Evolutionary conservation across 176 grass and related monocot species (phyloP).

Genomic region (Puya raimondii): DNA sequence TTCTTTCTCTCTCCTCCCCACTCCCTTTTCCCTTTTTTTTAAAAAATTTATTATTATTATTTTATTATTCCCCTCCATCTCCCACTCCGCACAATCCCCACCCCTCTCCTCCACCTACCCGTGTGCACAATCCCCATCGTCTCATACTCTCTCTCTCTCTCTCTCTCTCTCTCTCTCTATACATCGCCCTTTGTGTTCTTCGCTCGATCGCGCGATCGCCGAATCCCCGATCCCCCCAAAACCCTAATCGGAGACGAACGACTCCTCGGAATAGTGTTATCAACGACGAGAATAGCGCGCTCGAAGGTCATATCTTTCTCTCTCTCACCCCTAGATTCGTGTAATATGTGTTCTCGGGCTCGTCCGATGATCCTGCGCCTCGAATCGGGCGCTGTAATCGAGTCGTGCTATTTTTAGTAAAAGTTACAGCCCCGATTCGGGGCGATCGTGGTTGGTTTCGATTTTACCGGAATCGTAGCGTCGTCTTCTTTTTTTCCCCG

Average conservation of each 20-base stretch:
- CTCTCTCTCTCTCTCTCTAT: neutral
- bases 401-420: neutral
- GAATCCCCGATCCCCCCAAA: neutral
- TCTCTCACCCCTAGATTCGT: neutral
- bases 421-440: neutral
- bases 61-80: no score
- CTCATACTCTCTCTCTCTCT: neutral
- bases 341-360: neutral
- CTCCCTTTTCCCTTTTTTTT: no score
- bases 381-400: slow-evolving; percentile 2
- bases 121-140: no score
- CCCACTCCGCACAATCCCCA: neutral
- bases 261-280: neutral
- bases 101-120: neutral
- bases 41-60: no score
- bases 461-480: neutral
- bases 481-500: neutral
- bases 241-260: neutral
- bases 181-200: neutral
- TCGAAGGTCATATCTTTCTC: neutral
- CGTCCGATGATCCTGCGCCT: neutral
- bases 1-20: no score
- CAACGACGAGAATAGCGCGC: neutral
- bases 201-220: neutral
- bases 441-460: neutral